phyloP scores from a whole-genome alignment of 2,329 filamentous ascomycete genomes.

The Anisogramma anomala region DNA sequence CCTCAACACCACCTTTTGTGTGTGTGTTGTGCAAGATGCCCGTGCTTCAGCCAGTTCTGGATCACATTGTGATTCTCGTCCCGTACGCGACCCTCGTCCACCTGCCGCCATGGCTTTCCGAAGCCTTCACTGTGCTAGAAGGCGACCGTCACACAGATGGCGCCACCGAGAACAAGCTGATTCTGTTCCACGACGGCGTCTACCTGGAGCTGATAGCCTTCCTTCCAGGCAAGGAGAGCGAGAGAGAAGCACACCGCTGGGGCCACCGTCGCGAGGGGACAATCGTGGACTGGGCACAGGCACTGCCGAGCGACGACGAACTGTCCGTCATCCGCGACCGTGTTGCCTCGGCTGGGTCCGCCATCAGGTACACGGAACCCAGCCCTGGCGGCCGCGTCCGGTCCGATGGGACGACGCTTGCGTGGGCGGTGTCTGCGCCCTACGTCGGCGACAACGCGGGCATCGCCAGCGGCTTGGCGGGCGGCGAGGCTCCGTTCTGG shows the following conservation, averaged over 20 bases:
- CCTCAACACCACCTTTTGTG: neutral
- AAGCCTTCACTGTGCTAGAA: constrained; percentile 44
- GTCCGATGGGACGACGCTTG: constrained; percentile 43
- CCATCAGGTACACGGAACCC: constrained; percentile 36
- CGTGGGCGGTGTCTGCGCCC: constrained; percentile 35
- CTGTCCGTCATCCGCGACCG: constrained; percentile 28
- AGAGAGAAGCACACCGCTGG: constrained; percentile 45
- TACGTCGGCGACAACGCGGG: neutral
- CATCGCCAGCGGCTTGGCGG: constrained; percentile 18
- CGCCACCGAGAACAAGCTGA: constrained; percentile 49
- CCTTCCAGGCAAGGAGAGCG: constrained; percentile 30
- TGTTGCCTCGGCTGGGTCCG: constrained; percentile 23
- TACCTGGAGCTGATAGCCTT: constrained; percentile 60
- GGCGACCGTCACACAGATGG: constrained; percentile 52
- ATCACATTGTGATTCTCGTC: constrained; percentile 55
- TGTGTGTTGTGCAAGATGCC: neutral
- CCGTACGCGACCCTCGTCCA: constrained; percentile 35
- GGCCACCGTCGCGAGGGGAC: constrained; percentile 36
- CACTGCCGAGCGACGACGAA: constrained; percentile 24
- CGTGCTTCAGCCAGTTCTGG: constrained; percentile 28
- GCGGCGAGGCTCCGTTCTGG: constrained; percentile 51
- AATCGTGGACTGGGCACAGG: constrained; percentile 51
- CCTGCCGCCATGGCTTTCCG: constrained; percentile 38
- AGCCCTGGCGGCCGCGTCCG: constrained; percentile 39
- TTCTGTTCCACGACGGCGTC: constrained; percentile 50